phyloP scores from a whole-genome alignment of 306 rosid species.

The Lupinus albus region DNA sequence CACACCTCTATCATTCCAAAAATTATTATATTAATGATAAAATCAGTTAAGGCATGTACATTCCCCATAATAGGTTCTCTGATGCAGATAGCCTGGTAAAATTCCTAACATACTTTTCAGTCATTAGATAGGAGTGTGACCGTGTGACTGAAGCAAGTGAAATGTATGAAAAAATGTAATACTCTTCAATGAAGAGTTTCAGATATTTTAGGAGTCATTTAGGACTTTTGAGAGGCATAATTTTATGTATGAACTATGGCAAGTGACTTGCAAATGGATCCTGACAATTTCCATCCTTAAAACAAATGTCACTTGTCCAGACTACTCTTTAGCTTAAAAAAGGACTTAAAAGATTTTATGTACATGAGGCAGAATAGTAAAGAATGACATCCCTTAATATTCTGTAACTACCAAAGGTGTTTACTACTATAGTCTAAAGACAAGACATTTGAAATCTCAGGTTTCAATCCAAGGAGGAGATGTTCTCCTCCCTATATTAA shows the following conservation, averaged over 20 bases:
- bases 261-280: slow-evolving; percentile 10
- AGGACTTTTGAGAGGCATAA: neutral
- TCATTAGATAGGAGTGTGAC: slow-evolving; percentile 7
- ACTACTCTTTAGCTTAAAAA: slow-evolving; percentile 22
- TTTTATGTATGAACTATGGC: neutral
- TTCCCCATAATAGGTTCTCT: too few species aligned
- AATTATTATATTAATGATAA: slow-evolving; percentile 8
- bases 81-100: slow-evolving; percentile 15
- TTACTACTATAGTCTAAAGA: too few species aligned
- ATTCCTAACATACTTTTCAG: slow-evolving; percentile 6
- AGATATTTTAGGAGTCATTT: neutral
- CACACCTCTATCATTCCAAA: slow-evolving; percentile 13
- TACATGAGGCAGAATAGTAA: neutral
- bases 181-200: slow-evolving; percentile 14
- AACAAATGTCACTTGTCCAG: slow-evolving; percentile 3
- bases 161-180: neutral
- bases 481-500: too few species aligned
- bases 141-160: neutral
- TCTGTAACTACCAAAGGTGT: neutral
- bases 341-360: neutral
- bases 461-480: too few species aligned
- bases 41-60: neutral
- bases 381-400: neutral
- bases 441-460: too few species aligned
- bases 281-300: slow-evolving; percentile 11